Base-by-base conservation (phyloP, 371 early-diverging fungal species). In the Mucor saturninus region DNA sequence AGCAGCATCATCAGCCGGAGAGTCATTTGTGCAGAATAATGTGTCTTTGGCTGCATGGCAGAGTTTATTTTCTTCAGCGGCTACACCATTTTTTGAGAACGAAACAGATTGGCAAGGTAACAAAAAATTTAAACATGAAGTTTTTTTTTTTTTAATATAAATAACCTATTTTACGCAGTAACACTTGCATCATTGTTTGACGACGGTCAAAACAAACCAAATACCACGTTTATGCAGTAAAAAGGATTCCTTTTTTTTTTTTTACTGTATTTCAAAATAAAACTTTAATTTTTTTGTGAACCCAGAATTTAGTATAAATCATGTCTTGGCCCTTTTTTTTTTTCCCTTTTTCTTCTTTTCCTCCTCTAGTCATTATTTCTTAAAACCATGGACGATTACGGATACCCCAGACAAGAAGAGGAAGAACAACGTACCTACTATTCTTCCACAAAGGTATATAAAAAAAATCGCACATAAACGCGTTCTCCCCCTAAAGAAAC, bases 31-130 rank as follows among this genome's bases (percentile, higher is more conserved):
- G n/a, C n/a, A 51, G 50, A 59, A 59, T 3, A 57, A 39, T 15
- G 43, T 43, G 11, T 65, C 69, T n/a, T 37, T 56, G 31, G 64
- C 63, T 0, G 62, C 67, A 0, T 71, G 71, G 71, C 71, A 71
- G 32, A 59, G 54, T 4, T 26, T 71, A 9, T 71, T 71, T 39
- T 39, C 71, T 9, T 67, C 71, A 29, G 68, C 71, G 37, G 71
- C 60, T 1, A 67, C 71, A 21, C 71, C 67, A 4, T 67, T 71
- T 13, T 54, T 68, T 45, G 68, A 62, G 29, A 54, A 55, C n/a
- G 68, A 63, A 21, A 30, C 42, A 9, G 62, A 68, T 35, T 68
- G 63, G 64, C 64, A 68, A 63, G 54, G 68, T 68, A 59, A 55
- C 50, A 48, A 6, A 4, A 21, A 15, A 13, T 2, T 9, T 39